phyloP scores from a whole-genome alignment of 23 red algal genomes.

The Cyanidium caldarium region DNA sequence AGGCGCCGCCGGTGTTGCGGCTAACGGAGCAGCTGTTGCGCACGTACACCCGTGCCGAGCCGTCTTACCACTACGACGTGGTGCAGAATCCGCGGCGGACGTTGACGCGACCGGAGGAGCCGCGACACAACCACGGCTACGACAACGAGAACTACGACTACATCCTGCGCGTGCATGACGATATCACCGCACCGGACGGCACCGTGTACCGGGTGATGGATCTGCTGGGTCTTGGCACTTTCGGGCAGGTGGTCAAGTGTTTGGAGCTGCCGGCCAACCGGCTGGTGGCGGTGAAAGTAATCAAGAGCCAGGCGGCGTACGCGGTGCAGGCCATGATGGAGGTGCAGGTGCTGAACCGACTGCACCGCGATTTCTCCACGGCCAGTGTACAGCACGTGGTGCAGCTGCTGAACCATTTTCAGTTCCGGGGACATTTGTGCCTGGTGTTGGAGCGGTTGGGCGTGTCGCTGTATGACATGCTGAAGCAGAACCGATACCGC shows the following conservation, averaged over 20 bases:
- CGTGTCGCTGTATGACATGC: conserved; percentile 72
- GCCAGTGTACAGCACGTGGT: conserved; percentile 55
- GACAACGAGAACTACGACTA: conserved; percentile 58
- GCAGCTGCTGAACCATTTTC: conserved; percentile 65
- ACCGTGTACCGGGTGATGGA: conserved; percentile 46
- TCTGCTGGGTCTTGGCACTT: conserved; percentile 57
- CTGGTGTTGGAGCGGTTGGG: conserved; percentile 83
- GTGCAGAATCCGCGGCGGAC: neutral
- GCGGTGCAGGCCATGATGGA: conserved; percentile 63
- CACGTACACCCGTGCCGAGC: neutral
- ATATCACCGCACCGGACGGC: conserved; percentile 29
- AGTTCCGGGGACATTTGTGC: conserved; percentile 82
- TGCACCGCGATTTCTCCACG: conserved; percentile 40
- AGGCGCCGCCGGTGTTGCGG: neutral
- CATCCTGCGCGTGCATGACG: conserved; percentile 46
- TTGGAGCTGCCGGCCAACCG: conserved; percentile 31
- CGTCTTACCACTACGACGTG: neutral
- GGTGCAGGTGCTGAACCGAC: conserved; percentile 45
- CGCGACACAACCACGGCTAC: neutral
- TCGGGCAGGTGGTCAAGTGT: conserved; percentile 78
- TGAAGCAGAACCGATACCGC: conserved; percentile 53
- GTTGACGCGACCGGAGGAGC: neutral
- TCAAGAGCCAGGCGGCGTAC: conserved; percentile 73
- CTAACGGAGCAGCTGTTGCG: neutral
- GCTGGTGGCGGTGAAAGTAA: conserved; percentile 86